A percentile compares a stretch with the other conserved stretches of the same genome.
Evolutionary conservation across 2,329 filamentous ascomycete species (phyloP).

Genomic region (Cordyceps cateniannulata): DNA sequence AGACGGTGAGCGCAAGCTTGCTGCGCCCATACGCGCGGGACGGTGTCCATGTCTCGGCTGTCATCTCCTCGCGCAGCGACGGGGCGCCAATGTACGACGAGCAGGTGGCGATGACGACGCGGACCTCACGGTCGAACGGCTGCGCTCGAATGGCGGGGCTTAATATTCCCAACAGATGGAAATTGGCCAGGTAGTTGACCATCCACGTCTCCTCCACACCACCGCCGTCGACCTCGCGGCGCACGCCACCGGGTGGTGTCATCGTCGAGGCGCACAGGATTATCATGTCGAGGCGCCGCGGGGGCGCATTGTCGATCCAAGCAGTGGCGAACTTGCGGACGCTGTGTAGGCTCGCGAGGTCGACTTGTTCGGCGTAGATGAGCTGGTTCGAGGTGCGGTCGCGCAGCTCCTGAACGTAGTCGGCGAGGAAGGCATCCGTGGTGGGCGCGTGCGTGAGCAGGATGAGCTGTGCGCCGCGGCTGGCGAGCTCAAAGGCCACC

Average conservation of each 20-base stretch:
- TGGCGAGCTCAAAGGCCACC: conserved; percentile 67
- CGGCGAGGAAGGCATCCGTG: conserved; percentile 80
- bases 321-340: conserved; percentile 90
- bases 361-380: conserved; percentile 92
- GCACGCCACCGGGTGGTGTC: conserved; percentile 58
- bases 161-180: conserved; percentile 86
- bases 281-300: conserved; percentile 82
- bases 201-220: conserved; percentile 88
- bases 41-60: conserved; percentile 47
- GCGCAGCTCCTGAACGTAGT: conserved; percentile 87
- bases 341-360: conserved; percentile 81
- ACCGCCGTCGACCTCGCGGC: conserved; percentile 66
- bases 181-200: conserved; percentile 92
- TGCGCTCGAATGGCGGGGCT: conserved; percentile 86
- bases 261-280: conserved; percentile 78
- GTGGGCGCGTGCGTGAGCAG: conserved; percentile 79
- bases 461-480: conserved; percentile 81
- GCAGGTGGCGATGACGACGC: conserved; percentile 81
- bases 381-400: conserved; percentile 71
- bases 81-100: conserved; percentile 78
- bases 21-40: conserved; percentile 55
- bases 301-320: conserved; percentile 95
- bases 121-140: conserved; percentile 87
- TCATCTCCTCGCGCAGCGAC: conserved; percentile 49
- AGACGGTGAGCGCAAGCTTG: conserved; percentile 79